A percentile compares a stretch with the other conserved stretches of the same genome.
These are phyloP conservation scores for Microbotryum violaceum DNA, from an alignment of 1,284 basidiomycete species.

Conservation along the genomic window DNA sequence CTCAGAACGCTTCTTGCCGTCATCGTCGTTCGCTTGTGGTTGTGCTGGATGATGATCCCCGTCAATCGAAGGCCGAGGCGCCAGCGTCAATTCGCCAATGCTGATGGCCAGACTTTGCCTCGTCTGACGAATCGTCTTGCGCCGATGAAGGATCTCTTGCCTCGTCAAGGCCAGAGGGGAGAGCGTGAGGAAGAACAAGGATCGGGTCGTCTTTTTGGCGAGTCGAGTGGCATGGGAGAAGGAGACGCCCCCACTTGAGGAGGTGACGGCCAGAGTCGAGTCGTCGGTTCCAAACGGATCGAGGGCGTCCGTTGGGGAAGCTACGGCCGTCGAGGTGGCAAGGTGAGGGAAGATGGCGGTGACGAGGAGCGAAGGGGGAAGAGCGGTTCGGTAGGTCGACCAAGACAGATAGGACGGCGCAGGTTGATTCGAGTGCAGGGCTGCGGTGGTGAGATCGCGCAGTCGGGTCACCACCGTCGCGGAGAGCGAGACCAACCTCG, in stretches of 20 bases:
- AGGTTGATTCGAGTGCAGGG: slow-evolving; percentile 1
- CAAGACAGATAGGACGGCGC: slow-evolving; percentile 18
- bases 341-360: slow-evolving; percentile 36
- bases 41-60: not conserved
- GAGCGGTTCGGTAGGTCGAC: slow-evolving; percentile 21
- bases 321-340: slow-evolving; percentile 7
- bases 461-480: slow-evolving; percentile 17
- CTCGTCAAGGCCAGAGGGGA: slow-evolving; percentile 32
- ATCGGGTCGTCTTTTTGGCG: slow-evolving; percentile 17
- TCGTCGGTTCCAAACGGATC: not conserved
- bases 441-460: slow-evolving; percentile 14
- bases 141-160: slow-evolving; percentile 31
- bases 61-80: not conserved
- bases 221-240: slow-evolving; percentile 15
- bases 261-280: not conserved
- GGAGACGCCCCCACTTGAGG: not conserved
- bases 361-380: slow-evolving; percentile 34
- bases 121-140: slow-evolving; percentile 15
- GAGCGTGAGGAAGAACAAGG: slow-evolving; percentile 32
- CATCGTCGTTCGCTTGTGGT: not conserved
- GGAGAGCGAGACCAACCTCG: slow-evolving; percentile 14
- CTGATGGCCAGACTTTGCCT: slow-evolving; percentile 23
- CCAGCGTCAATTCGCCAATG: slow-evolving; percentile 30
- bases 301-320: slow-evolving; percentile 13
- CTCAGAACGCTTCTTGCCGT: not conserved